Base-by-base conservation (phyloP, 768 basidiomycete species). In the Rhodotorula sphaerocarpa region DNA sequence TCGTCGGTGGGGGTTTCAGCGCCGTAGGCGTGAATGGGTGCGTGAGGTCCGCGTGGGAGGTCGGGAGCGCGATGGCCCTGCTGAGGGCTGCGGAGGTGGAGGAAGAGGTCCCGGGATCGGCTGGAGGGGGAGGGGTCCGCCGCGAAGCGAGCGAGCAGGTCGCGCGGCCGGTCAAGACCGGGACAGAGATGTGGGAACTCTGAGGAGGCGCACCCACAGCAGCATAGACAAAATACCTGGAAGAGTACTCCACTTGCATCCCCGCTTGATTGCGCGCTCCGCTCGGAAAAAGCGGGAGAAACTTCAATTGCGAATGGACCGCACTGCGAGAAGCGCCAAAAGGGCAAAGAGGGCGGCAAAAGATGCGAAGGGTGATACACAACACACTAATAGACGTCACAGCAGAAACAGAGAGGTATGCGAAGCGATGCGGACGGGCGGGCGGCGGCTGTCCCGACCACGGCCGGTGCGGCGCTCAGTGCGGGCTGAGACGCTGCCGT, bases 101-200 rank as follows among this genome's bases (percentile, higher is more conserved):
- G 46, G 34, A 18, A 43, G 39, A n/a, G n/a, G n/a, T n/a, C n/a
- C n/a, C n/a, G n/a, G n/a, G n/a, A n/a, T n/a, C n/a, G n/a, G n/a
- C n/a, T n/a, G n/a, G n/a, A n/a, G n/a, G n/a, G n/a, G n/a, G n/a
- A n/a, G n/a, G n/a, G n/a, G n/a, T n/a, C n/a, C n/a, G n/a, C n/a
- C n/a, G 30, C 11, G n/a, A 30, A 33, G 30, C n/a, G 34, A 39
- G 27, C 30, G 59, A 31, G 36, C n/a, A 52, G 48, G 21, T 5
- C 9, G 28, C 27, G 27, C 23, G 47, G 31, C 33, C 30, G 25
- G 53, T 60, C 11, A 48, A 43, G 55, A 66, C 54, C 12, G 59
- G 64, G 23, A 54, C 51, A 28, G 55, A 66, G 50, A 61, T 65
- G 63, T 65, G 63, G 63, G 46, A 65, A 50, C 23, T 60, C 5